These are phyloP conservation scores for Echites panduratus DNA, from an alignment of 257 asterid genomes.

Conservation along the genomic window DNA sequence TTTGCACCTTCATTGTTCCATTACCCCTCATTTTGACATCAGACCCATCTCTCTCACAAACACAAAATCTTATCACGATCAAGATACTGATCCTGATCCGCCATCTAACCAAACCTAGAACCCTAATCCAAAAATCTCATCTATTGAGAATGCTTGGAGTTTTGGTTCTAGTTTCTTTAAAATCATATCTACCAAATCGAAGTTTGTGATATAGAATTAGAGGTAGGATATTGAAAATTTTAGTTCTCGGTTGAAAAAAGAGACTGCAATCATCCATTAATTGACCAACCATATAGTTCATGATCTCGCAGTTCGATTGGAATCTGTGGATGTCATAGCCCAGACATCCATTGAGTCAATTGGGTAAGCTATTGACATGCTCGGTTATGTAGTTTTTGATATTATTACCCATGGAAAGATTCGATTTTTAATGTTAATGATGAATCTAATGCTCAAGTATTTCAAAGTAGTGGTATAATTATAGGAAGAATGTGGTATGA, in stretches of 20 bases:
- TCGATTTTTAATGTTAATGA: slow-evolving; percentile 39
- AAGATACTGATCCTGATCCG: slow-evolving; percentile 28
- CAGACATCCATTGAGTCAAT: slow-evolving; percentile 81
- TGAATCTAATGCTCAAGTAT: slow-evolving; percentile 24
- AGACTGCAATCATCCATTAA: slow-evolving; percentile 64
- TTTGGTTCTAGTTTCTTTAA: no score
- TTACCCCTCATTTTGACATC: no score
- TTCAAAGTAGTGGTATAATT: slow-evolving; percentile 18
- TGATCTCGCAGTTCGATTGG: slow-evolving; percentile 67
- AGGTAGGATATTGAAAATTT: slow-evolving; percentile 44
- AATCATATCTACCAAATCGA: no score
- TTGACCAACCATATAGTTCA: slow-evolving; percentile 70
- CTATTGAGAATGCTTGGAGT: slow-evolving; percentile 35
- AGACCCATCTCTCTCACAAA: slow-evolving; percentile 33
- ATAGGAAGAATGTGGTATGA: slow-evolving; percentile 35
- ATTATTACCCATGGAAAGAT: slow-evolving; percentile 58
- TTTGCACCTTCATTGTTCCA: no score
- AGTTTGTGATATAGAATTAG: no score
- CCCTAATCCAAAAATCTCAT: slow-evolving; percentile 21
- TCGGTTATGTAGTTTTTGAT: slow-evolving; percentile 56
- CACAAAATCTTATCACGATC: slow-evolving; percentile 21
- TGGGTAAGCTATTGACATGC: slow-evolving; percentile 73
- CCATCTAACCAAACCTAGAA: slow-evolving; percentile 24
- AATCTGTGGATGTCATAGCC: slow-evolving; percentile 80
- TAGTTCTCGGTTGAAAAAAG: slow-evolving; percentile 55